These are phyloP conservation scores for Kickxella alabastrina DNA, from an alignment of 192 early-diverging fungal genomes.

Conservation along the genomic window DNA sequence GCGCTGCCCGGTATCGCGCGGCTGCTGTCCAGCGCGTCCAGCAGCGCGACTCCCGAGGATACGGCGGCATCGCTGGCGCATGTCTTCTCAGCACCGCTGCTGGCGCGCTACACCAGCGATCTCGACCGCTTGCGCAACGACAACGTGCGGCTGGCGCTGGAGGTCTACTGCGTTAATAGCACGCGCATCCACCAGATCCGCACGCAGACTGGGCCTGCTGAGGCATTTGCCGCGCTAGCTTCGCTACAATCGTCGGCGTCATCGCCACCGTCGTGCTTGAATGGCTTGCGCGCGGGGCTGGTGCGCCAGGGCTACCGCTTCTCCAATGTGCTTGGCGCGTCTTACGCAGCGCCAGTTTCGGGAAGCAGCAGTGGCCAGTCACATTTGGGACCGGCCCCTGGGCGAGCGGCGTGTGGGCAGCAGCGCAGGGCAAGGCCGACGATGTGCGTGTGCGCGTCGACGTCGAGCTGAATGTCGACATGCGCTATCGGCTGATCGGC, in stretches of 20 bases:
- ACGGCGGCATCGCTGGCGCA: slow-evolving; percentile 14
- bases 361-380: not conserved
- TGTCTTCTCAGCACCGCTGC: slow-evolving; percentile 23
- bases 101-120: slow-evolving; percentile 26
- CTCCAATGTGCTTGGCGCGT: slow-evolving; percentile 22
- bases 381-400: not conserved
- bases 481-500: slow-evolving; percentile 32
- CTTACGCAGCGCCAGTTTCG: slow-evolving; percentile 3
- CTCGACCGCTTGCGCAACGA: slow-evolving; percentile 28
- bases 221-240: slow-evolving; percentile 20
- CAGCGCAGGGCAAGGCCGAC: slow-evolving; percentile 1
- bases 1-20: slow-evolving; percentile 27
- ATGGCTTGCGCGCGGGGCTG: slow-evolving; percentile 26
- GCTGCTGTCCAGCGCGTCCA: slow-evolving; percentile 18
- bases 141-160: slow-evolving; percentile 25
- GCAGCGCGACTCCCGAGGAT: slow-evolving; percentile 2
- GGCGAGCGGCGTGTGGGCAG: slow-evolving; percentile 3
- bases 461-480: slow-evolving; percentile 27
- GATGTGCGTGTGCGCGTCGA: slow-evolving; percentile 31
- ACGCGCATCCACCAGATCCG: slow-evolving; percentile 31
- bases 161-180: slow-evolving; percentile 14
- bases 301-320: slow-evolving; percentile 21
- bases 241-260: slow-evolving; percentile 6
- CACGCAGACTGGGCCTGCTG: slow-evolving; percentile 29
- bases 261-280: too few species aligned